Conservation (phyloP, 192 early-diverging fungal genomes). For the Backusella luteola region DNA sequence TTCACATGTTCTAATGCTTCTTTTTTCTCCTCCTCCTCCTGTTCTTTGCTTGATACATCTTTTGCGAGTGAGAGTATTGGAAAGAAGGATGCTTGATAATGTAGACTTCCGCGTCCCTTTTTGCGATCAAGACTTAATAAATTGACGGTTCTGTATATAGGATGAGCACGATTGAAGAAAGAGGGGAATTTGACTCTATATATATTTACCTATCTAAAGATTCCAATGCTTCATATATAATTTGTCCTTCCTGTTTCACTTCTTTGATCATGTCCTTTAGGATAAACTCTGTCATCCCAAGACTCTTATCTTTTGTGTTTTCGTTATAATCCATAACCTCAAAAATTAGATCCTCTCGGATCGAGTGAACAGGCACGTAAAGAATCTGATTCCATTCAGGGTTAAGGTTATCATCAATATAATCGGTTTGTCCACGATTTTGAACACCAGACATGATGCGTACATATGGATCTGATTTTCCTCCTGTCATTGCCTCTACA, state of each 20-base stretch:
- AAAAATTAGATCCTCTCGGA: conserved; percentile 71
- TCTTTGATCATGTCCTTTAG: conserved; percentile 61
- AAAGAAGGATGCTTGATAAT: conserved; percentile 39
- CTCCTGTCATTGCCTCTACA: conserved; percentile 72
- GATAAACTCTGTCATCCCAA: conserved; percentile 68
- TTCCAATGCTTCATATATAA: conserved; percentile 26
- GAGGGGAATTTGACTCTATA: no score
- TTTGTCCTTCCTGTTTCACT: conserved; percentile 23
- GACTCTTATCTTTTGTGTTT: conserved; percentile 75
- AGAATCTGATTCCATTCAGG: conserved; percentile 92
- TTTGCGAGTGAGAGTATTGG: conserved; percentile 32
- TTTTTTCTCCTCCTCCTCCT: not conserved
- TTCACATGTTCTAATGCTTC: not conserved
- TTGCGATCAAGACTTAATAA: conserved; percentile 24
- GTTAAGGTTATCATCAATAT: conserved; percentile 79
- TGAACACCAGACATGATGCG: conserved; percentile 63
- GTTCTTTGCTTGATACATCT: not conserved
- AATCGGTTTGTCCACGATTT: conserved; percentile 71
- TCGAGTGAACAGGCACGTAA: conserved; percentile 76
- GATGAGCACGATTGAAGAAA: not conserved
- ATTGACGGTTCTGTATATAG: conserved; percentile 22
- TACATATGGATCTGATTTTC: conserved; percentile 92
- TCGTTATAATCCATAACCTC: conserved; percentile 90
- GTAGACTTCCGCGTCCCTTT: conserved; percentile 34
- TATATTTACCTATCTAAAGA: conserved; percentile 30